phyloP scores from a whole-genome alignment of 1,284 basidiomycete genomes.

The Cutaneotrichosporon sp. region DNA sequence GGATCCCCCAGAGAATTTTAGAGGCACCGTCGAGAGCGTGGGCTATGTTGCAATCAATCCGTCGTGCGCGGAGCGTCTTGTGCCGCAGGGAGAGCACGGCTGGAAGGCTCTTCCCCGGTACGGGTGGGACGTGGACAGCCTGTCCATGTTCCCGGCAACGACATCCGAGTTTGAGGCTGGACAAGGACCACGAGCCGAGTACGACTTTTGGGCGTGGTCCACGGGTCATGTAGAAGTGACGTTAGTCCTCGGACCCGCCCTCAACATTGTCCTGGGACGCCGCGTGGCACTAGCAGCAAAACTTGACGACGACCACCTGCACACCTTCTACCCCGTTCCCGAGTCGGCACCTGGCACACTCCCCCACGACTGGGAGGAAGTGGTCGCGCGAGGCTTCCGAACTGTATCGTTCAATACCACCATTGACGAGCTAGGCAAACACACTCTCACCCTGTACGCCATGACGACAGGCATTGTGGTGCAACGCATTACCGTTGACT shows the following conservation, averaged over 20 bases:
- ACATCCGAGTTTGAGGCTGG: conserved; percentile 59
- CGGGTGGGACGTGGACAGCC: conserved; percentile 49
- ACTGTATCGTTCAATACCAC: conserved; percentile 4
- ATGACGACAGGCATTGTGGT: conserved; percentile 21
- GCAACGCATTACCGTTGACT: conserved; percentile 16
- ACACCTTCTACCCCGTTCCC: conserved; percentile 55
- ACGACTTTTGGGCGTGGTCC: conserved; percentile 63
- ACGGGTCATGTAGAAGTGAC: conserved; percentile 51
- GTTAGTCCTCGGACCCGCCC: conserved; percentile 55
- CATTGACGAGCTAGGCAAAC: not conserved
- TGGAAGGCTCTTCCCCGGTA: conserved; percentile 60
- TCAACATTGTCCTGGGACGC: conserved; percentile 54
- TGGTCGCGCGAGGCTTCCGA: conserved; percentile 23
- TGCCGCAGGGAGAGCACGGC: conserved; percentile 50
- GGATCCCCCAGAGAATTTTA: conserved; percentile 49
- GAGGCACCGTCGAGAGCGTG: conserved; percentile 62
- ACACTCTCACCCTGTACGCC: not conserved
- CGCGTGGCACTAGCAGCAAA: conserved; percentile 57
- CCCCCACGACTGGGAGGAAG: conserved; percentile 44
- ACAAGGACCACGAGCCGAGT: conserved; percentile 58
- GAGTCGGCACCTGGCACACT: conserved; percentile 51
- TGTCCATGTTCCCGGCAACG: conserved; percentile 59
- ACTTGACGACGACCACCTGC: conserved; percentile 52
- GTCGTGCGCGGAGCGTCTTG: conserved; percentile 50
- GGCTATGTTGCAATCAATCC: conserved; percentile 63